These are phyloP conservation scores for Xylona heveae DNA, from an alignment of 495 filamentous ascomycete genomes.

Conservation along the genomic window DNA sequence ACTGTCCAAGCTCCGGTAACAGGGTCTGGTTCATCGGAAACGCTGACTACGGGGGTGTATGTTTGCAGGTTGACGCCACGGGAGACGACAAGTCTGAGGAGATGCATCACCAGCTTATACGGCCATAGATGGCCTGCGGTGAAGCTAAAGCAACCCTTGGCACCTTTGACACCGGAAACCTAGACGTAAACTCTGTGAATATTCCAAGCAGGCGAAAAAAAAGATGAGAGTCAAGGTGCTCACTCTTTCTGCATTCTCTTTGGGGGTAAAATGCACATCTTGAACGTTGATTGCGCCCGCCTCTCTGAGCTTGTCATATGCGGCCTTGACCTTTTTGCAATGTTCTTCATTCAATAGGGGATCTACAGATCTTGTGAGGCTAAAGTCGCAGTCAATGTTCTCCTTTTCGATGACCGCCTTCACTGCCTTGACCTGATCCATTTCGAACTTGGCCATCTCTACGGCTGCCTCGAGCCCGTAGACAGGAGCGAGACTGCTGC, in stretches of 20 bases:
- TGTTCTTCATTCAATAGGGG: too few relatives aligned
- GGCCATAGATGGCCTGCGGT: constrained; percentile 5
- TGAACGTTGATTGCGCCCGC: constrained; percentile 19
- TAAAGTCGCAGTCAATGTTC: constrained; percentile 14
- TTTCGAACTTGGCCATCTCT: not conserved
- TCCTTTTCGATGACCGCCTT: constrained; percentile 7
- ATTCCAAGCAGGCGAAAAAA: too few relatives aligned
- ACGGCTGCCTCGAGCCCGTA: not conserved
- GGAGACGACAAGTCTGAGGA: constrained; percentile 11
- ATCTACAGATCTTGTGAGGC: constrained; percentile 14
- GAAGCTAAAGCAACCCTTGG: not conserved
- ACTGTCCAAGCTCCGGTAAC: constrained; percentile 4
- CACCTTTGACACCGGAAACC: constrained; percentile 4
- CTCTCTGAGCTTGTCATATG: constrained; percentile 13
- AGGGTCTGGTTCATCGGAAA: constrained; percentile 2
- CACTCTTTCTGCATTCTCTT: not conserved
- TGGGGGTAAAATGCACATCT: not conserved
- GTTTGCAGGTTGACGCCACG: constrained; percentile 11
- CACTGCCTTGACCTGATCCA: constrained; percentile 1
- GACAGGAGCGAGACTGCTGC: not conserved
- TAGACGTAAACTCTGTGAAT: too few relatives aligned
- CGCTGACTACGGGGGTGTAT: constrained; percentile 4
- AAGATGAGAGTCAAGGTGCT: not conserved
- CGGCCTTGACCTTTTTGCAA: too few relatives aligned
- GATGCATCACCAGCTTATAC: constrained; percentile 5